These are phyloP conservation scores for Spiromastix sp. DNA, from an alignment of 2,329 filamentous ascomycete genomes.

Conservation along the genomic window DNA sequence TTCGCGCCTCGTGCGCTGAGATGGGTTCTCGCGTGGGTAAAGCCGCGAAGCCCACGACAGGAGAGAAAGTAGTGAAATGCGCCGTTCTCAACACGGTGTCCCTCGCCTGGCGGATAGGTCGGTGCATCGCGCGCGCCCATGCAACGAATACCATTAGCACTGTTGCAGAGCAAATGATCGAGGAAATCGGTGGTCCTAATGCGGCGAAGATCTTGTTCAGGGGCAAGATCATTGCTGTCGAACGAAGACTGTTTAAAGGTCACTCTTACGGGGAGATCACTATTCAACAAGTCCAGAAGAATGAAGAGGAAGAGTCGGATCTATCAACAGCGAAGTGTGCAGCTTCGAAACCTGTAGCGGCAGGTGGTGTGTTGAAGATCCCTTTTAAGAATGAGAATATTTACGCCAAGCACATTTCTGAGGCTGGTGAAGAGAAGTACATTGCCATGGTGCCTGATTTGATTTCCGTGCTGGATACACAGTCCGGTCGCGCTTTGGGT, in stretches of 20 bases:
- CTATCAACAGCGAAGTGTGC: constrained; percentile 10
- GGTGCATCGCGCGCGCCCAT: constrained; percentile 45
- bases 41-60: constrained; percentile 31
- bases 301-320: constrained; percentile 23
- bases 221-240: constrained; percentile 54
- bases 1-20: constrained; percentile 32
- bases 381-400: constrained; percentile 69
- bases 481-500: constrained; percentile 47
- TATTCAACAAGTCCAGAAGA: constrained; percentile 38
- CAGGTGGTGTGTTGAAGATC: constrained; percentile 28
- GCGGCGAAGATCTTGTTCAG: constrained; percentile 50
- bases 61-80: constrained; percentile 25
- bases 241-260: constrained; percentile 44
- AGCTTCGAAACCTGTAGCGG: constrained; percentile 10
- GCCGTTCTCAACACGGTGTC: constrained; percentile 33
- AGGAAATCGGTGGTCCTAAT: constrained; percentile 45
- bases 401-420: constrained; percentile 37
- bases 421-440: constrained; percentile 19
- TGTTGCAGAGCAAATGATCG: constrained; percentile 49
- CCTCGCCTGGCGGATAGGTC: constrained; percentile 44
- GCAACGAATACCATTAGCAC: constrained; percentile 40
- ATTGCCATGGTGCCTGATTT: constrained; percentile 47
- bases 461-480: constrained; percentile 45
- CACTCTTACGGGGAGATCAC: constrained; percentile 51
- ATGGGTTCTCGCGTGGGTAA: constrained; percentile 34